Conservation (phyloP, 306 rosid genomes). For the Gastrolobium villosum region DNA sequence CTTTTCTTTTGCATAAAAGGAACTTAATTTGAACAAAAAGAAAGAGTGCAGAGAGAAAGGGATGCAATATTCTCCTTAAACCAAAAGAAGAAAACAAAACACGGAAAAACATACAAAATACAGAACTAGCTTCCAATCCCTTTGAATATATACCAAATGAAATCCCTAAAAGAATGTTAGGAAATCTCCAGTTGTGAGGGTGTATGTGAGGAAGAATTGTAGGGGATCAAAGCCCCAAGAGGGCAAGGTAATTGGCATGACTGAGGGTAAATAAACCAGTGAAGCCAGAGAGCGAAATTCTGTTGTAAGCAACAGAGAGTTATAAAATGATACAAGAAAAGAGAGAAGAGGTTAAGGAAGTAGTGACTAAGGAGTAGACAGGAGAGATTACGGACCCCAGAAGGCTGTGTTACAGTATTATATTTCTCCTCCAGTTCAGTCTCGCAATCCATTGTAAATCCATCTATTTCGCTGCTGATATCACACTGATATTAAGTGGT, state of each 20-base stretch:
- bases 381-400: not conserved
- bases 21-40: conserved; percentile 20
- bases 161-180: conserved; percentile 13
- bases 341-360: conserved; percentile 1
- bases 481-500: not conserved
- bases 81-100: conserved; percentile 25
- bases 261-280: not conserved
- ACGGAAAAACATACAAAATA: conserved; percentile 11
- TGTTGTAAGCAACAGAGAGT: conserved; percentile 8
- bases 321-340: conserved; percentile 1
- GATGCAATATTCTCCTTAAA: conserved; percentile 26
- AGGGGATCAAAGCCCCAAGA: conserved; percentile 13
- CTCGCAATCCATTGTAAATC: not conserved
- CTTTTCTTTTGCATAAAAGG: conserved; percentile 15
- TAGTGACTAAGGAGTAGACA: not conserved
- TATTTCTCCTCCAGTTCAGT: conserved; percentile 6
- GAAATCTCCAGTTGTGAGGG: not conserved
- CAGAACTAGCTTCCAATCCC: conserved; percentile 26
- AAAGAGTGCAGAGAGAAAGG: conserved; percentile 29
- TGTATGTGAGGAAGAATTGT: conserved; percentile 1
- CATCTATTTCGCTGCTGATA: conserved; percentile 4
- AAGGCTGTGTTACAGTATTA: not conserved
- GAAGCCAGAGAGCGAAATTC: not conserved
- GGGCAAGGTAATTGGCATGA: not conserved
- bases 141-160: not conserved